Evolutionary conservation across 257 asterid species (phyloP).

Genomic region (Solanum ossicruentum): DNA sequence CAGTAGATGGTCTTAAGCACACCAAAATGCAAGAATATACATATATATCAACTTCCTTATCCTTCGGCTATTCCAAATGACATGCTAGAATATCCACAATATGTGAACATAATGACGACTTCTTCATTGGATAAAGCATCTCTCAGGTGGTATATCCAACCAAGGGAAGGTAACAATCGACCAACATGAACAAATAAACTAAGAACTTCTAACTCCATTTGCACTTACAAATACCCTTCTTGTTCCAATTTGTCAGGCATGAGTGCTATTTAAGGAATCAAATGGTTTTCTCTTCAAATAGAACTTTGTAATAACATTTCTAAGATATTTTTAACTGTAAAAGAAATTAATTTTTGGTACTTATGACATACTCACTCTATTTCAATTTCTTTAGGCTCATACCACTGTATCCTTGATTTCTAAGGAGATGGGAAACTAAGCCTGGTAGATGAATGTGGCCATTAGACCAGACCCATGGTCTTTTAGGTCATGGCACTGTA

Average conservation of each 20-base stretch:
- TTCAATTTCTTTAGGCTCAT: background rate
- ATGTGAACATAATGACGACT: background rate
- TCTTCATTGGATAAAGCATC: background rate
- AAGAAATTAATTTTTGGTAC: too few species aligned
- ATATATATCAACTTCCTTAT: background rate
- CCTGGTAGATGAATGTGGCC: background rate
- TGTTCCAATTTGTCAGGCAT: background rate
- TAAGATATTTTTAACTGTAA: background rate
- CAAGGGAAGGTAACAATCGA: background rate
- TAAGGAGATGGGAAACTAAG: background rate
- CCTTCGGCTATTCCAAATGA: background rate
- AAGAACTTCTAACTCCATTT: background rate
- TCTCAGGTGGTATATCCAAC: background rate
- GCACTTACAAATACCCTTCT: background rate
- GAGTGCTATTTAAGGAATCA: background rate
- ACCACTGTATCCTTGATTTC: background rate
- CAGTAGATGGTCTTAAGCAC: background rate
- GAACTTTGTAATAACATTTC: background rate
- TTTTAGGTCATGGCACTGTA: too few species aligned
- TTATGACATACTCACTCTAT: background rate
- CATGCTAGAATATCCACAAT: background rate
- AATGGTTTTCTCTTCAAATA: background rate
- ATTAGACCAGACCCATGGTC: background rate
- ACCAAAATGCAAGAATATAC: background rate
- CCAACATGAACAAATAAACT: background rate